Base-by-base conservation (phyloP, 1,284 basidiomycete genomes). In the Leccinum fuscescens region DNA sequence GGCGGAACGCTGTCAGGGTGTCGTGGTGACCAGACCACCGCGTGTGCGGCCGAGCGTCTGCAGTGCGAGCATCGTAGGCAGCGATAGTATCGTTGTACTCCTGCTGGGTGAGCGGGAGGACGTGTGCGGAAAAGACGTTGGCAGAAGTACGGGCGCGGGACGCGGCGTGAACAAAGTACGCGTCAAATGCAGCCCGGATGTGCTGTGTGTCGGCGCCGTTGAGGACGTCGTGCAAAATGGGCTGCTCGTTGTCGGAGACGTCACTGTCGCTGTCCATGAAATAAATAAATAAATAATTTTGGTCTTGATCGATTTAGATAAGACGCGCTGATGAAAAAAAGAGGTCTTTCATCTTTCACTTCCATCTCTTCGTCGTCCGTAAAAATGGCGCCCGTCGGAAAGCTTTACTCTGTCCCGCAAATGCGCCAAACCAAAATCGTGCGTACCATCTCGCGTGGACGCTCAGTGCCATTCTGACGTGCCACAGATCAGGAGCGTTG, bases 81-180 rank as follows among this genome's bases (percentile, higher is more conserved):
- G 73, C 72, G 57, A 88, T 82, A 37, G 84, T 80, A 15, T 80
- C 72, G 27, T 78, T 68, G 67, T 86, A 86, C 65, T 89, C 86
- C 17, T 88, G 82, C 0, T 82, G 74, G 6, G 83, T 80, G 44
- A 92, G 79, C 0, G 93, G 90, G 12, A 85, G 80, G 27, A 91
- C 81, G 22, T 87, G 80, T 15, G 85, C 75, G 0, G 93, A 91
- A 72, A 93, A 93, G 53, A 91, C 82, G 68, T 88, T 88, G 60
- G 86, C 78, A 14, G 91, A 93, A 22, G 93, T 94, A 60, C 83
- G 82, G 1, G 84, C 75, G 14, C 87, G 80, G 44, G 86, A 81
- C 8, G 86, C 78, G 22, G 84, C 79, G 55, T 86, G 81, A 15
- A 82, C 79, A 71, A 97, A 93, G 76, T 95, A 97, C 14, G 86